phyloP scores from a whole-genome alignment of 306 rosid species.

The Cicer judaicum region DNA sequence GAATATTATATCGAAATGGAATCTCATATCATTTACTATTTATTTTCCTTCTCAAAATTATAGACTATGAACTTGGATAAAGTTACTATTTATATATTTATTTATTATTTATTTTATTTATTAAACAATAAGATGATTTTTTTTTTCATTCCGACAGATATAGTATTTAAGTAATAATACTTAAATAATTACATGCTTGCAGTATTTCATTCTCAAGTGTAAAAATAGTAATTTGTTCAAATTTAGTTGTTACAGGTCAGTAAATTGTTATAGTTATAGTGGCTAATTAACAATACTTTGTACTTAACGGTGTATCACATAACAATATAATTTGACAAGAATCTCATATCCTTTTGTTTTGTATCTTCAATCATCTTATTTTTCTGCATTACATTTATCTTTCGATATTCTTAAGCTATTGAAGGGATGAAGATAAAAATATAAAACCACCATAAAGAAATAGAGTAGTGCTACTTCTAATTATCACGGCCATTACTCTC shows the following conservation, averaged over 20 bases:
- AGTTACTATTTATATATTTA: too few species aligned
- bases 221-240: too few species aligned
- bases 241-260: too few species aligned
- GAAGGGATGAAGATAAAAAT: neutral
- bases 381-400: neutral
- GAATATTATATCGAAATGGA: slow-evolving; percentile 1
- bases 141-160: neutral
- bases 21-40: neutral
- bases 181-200: neutral
- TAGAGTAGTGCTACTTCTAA: neutral
- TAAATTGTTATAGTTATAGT: too few species aligned
- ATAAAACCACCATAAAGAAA: neutral
- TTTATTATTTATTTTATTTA: neutral
- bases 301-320: too few species aligned
- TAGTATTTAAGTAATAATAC: neutral
- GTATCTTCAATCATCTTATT: too few species aligned
- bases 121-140: neutral
- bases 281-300: too few species aligned
- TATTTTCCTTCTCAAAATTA: neutral
- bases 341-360: too few species aligned
- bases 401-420: neutral
- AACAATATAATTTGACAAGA: too few species aligned
- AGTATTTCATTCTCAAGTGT: neutral
- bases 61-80: neutral
- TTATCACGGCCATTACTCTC: neutral